Evolutionary conservation across 2,329 filamentous ascomycete species (phyloP).

Genomic region (Ceratocystis destructans): DNA sequence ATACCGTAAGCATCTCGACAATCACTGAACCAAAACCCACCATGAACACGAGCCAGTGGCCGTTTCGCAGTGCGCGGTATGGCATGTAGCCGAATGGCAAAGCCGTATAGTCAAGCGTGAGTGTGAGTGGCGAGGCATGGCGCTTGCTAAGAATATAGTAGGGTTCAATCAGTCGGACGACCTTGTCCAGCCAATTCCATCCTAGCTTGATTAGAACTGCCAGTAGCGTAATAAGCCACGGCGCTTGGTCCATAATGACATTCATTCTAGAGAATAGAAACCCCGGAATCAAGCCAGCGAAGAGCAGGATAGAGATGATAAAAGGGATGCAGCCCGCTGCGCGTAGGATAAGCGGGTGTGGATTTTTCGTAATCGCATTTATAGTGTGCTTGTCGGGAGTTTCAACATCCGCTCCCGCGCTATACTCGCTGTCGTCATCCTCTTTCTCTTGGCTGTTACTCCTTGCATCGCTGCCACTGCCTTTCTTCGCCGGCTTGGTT

Average conservation of each 20-base stretch:
- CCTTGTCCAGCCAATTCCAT: slow-evolving; percentile 56
- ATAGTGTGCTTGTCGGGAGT: slow-evolving; percentile 20
- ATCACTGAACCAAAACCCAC: slow-evolving; percentile 59
- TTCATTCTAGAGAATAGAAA: slow-evolving; percentile 38
- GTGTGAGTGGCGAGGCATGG: slow-evolving; percentile 49
- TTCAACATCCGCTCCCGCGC: background rate
- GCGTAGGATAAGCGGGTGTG: slow-evolving; percentile 56
- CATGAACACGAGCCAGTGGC: slow-evolving; percentile 50
- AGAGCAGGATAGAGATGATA: slow-evolving; percentile 42
- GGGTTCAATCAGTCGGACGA: slow-evolving; percentile 59
- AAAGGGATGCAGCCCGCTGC: slow-evolving; percentile 46
- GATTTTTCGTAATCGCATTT: slow-evolving; percentile 40
- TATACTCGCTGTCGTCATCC: background rate
- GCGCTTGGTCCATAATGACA: slow-evolving; percentile 31
- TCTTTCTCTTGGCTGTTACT: background rate
- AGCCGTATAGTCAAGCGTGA: slow-evolving; percentile 60
- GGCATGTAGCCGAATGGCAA: slow-evolving; percentile 55
- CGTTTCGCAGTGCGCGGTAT: slow-evolving; percentile 46
- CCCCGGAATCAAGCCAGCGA: slow-evolving; percentile 44
- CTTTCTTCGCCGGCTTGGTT: background rate
- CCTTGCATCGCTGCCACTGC: too few species aligned
- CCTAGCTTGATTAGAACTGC: slow-evolving; percentile 53
- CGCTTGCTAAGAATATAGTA: slow-evolving; percentile 56
- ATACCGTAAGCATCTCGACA: slow-evolving; percentile 58
- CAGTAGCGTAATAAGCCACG: slow-evolving; percentile 51